A percentile compares a stretch with the other conserved stretches of the same genome.
Evolutionary conservation across 306 rosid genomes (phyloP).

Genomic region (Vachellia collinsii): DNA sequence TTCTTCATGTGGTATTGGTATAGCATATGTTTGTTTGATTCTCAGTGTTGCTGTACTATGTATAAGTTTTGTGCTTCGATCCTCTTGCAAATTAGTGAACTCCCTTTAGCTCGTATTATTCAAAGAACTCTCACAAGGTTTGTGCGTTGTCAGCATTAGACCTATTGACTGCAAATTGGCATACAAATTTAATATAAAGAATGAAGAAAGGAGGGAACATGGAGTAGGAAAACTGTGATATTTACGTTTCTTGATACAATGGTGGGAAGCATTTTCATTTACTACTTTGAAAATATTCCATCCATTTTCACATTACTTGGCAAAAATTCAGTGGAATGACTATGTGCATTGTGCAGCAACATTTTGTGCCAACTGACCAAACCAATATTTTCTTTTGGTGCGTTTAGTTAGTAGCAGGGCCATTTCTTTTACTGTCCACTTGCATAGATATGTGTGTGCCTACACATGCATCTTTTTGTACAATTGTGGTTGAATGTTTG

Average conservation of each 20-base stretch:
- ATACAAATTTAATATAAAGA: not conserved
- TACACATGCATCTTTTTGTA: not conserved
- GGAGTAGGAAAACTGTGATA: not conserved
- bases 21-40: not conserved
- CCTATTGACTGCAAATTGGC: not conserved
- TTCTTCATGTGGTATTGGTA: slow-evolving; percentile 3
- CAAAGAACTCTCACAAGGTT: too few relatives aligned
- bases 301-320: not conserved
- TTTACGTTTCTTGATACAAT: not conserved
- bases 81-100: not conserved
- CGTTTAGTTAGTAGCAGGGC: not conserved
- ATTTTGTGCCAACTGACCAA: not conserved
- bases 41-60: not conserved
- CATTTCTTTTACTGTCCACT: not conserved
- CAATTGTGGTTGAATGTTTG: not conserved
- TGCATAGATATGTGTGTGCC: not conserved
- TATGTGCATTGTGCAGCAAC: not conserved
- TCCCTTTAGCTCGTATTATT: not conserved
- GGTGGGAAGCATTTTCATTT: not conserved
- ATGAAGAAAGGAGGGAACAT: not conserved
- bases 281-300: not conserved
- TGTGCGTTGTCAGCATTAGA: too few relatives aligned
- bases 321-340: not conserved
- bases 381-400: not conserved
- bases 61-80: not conserved